Evolutionary conservation across 352 stramenopile genomes (phyloP).

Genomic region (Pythium phragmitis): DNA sequence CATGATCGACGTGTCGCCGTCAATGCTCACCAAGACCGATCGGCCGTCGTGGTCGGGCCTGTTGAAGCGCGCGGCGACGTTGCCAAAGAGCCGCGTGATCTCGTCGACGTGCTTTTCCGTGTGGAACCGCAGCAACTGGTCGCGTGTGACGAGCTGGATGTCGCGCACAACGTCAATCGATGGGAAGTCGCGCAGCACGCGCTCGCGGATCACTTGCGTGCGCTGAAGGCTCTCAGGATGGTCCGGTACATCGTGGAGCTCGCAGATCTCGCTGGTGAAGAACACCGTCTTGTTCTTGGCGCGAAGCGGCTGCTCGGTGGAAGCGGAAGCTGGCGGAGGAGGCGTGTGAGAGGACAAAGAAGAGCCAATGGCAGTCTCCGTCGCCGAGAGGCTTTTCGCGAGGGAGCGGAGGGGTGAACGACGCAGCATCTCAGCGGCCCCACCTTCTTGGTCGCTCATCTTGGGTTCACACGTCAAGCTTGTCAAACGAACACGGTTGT

Average conservation of each 20-base stretch:
- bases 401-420: slow-evolving; percentile 13
- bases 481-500: slow-evolving; percentile 7
- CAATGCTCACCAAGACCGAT: slow-evolving; percentile 25
- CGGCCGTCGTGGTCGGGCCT: slow-evolving; percentile 1
- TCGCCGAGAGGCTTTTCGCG: slow-evolving; percentile 1
- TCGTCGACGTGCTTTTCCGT: slow-evolving; percentile 30
- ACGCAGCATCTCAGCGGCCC: slow-evolving; percentile 3
- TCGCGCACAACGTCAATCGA: slow-evolving; percentile 23
- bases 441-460: neutral
- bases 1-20: slow-evolving; percentile 40
- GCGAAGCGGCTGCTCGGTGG: neutral
- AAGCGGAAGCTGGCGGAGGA: neutral
- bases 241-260: slow-evolving; percentile 27
- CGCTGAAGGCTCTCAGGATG: slow-evolving; percentile 36
- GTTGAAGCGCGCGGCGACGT: slow-evolving; percentile 4
- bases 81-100: slow-evolving; percentile 27
- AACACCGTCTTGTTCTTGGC: slow-evolving; percentile 19
- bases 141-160: slow-evolving; percentile 24
- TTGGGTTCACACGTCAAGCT: neutral
- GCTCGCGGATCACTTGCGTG: slow-evolving; percentile 31
- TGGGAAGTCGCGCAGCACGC: slow-evolving; percentile 32
- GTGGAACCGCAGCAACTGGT: slow-evolving; percentile 41
- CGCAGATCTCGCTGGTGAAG: slow-evolving; percentile 33
- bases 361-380: neutral
- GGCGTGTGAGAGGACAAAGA: neutral